Conservation (phyloP, 495 filamentous ascomycete species). For the Tuber indicum region DNA sequence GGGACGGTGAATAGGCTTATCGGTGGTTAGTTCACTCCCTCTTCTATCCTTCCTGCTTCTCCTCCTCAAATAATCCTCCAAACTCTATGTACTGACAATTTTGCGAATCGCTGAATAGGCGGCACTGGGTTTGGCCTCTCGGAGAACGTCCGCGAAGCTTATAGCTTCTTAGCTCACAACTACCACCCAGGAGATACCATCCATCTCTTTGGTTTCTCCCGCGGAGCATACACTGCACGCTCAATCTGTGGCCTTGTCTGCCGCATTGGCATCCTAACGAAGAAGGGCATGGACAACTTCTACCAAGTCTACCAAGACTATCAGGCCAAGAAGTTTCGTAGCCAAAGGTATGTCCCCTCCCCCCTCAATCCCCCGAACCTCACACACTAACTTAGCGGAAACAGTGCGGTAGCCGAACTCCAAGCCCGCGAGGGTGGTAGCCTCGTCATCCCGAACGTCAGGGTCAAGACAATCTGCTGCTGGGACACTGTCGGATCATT, state of each 20-base stretch:
- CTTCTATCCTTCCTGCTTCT: neutral
- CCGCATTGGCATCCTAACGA: conserved; percentile 58
- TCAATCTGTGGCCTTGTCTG: conserved; percentile 58
- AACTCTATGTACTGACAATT: neutral
- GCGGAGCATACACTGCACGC: conserved; percentile 65
- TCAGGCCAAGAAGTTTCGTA: conserved; percentile 12
- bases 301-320: conserved; percentile 56
- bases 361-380: too few species aligned
- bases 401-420: conserved; percentile 17
- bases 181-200: conserved; percentile 65
- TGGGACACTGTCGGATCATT: conserved; percentile 58
- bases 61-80: neutral
- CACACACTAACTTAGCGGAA: neutral
- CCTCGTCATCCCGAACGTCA: conserved; percentile 25
- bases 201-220: conserved; percentile 63
- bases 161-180: conserved; percentile 63
- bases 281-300: conserved; percentile 58
- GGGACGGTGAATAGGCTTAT: conserved; percentile 47
- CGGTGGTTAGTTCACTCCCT: conserved; percentile 44
- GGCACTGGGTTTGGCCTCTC: conserved; percentile 15
- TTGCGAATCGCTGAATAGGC: conserved; percentile 10
- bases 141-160: conserved; percentile 60
- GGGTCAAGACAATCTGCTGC: conserved; percentile 42
- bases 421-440: conserved; percentile 20
- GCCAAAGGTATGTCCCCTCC: conserved; percentile 16